Evolutionary conservation across 2,329 filamentous ascomycete species (phyloP).

Genomic region (Microascus cirrosus): DNA sequence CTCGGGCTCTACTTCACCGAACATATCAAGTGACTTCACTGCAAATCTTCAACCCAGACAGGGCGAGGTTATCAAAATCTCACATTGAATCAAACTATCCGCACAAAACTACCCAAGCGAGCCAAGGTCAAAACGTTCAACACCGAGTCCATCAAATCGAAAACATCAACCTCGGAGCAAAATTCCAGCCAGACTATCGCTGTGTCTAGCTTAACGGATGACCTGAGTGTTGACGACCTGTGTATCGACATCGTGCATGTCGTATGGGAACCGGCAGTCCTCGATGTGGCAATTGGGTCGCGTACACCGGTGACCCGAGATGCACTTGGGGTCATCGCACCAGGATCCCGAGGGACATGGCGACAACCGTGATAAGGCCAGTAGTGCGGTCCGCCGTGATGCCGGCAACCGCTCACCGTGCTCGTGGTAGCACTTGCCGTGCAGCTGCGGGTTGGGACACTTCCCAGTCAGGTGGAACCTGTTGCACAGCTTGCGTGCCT

Average conservation of each 20-base stretch:
- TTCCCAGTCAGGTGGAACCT: slow-evolving; percentile 17
- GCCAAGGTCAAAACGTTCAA: background rate
- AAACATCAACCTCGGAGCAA: background rate
- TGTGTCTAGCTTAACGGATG: background rate
- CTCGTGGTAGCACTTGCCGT: slow-evolving; percentile 13
- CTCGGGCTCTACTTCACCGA: background rate
- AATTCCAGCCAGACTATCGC: background rate
- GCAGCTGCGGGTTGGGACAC: slow-evolving; percentile 6
- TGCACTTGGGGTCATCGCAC: slow-evolving; percentile 14
- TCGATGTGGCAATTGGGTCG: slow-evolving; percentile 6
- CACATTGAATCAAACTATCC: background rate
- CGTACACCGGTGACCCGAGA: slow-evolving; percentile 12
- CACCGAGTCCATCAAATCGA: background rate
- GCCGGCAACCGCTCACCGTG: slow-evolving; percentile 13
- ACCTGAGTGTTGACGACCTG: background rate
- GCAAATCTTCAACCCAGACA: background rate
- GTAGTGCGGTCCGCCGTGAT: slow-evolving; percentile 14
- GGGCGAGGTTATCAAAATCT: background rate
- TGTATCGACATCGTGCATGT: slow-evolving; percentile 11
- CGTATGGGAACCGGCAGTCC: slow-evolving; percentile 9
- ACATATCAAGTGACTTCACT: background rate
- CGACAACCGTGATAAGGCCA: slow-evolving; percentile 16
- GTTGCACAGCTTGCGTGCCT: slow-evolving; percentile 19
- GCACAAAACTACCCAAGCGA: background rate
- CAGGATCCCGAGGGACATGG: slow-evolving; percentile 14